Base-by-base conservation (phyloP, 306 rosid genomes). In the Senna tora region DNA sequence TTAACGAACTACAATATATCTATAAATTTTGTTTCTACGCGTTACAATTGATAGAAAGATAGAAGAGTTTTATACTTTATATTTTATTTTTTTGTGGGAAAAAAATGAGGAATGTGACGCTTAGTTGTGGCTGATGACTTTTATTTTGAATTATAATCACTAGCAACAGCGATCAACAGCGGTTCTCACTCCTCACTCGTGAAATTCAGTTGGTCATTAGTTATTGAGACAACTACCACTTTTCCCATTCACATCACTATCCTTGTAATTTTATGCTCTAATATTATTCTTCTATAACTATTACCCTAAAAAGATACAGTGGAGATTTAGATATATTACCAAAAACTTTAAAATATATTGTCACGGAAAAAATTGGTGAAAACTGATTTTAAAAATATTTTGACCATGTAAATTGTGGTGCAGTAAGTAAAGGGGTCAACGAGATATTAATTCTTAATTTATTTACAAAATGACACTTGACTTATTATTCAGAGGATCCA, bases 181-280 rank as follows among this genome's bases (percentile, higher is more conserved):
- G 16, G 59, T 7, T 61, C 74, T 73, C 76, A 62, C 79, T 55
- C 62, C 6, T 56, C 57, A 47, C 85, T 67, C 79, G 82, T 81
- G 85, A 81, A 62, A 73, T 68, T 68, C 59, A 50, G 82, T 30
- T 71, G 81, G 61, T 36, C 61, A 34, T n/a, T n/a, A 38, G 70
- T 65, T 49, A 60, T 47, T 67, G 56, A 71, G 21, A 22, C 62
- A 58, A 28, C 32, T 30, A 50, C 46, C 76, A 20, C 65, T 7
- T 16, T 33, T 11, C 9, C 20, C 3, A 0, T 32, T 15, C 42
- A 14, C 11, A 15, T 57, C 21, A 5, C 0, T 15, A 5, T 6
- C 34, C 60, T 4, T 4, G 7, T 32, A 54, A n/a, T 22, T 21
- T 1, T 5, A 22, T 25, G 14, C 46, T 41, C 46, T 9, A 9